Evolutionary conservation across 768 basidiomycete genomes (phyloP), one percentile per base, ranked within the genome.

Genomic region (Hortiboletus campestris): DNA sequence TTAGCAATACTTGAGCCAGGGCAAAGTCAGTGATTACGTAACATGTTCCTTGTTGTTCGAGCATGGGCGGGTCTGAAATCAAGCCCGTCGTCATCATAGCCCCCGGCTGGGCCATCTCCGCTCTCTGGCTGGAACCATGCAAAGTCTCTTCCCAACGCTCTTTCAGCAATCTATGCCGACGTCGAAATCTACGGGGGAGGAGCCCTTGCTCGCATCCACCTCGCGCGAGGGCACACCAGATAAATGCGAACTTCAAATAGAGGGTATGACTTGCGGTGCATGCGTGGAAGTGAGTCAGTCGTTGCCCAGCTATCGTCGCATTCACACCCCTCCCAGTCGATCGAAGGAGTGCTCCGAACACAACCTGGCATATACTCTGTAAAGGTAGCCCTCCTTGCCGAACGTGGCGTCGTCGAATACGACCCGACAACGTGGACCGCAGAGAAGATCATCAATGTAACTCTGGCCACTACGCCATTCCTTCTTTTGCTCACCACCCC

Each of bases 301-400:
- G 3, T 1, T 20, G 20, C 32, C 6, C 46, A 1, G 28, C n/a
- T 16, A 25, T 14, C n/a, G 12, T 17, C 32, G 8, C 6, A 43
- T 35, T 61, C 20, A 59, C 19, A 7, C 16, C 12, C 34, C 32
- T 39, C 17, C 11, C 58, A 92, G 88, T 84, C 89, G 14, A 94
- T 95, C 53, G 94, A 96, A 68, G 84, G 86, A 39, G 88, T 89
- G 78, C 80, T 96, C 20, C 78, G 86, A 65, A 78, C 77, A 17
- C 91, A 95, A 69, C 75, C 84, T n/a, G 97, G 97, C n/a, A 94
- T 99, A 48, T 74, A 85, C 57, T 90, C 88, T 12, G 75, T 97
- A 57, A 93, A 94, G 67, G 94, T 99, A n/a, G 95, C 95, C 22
- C 80, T 99, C n/a, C 81, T 99, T 25, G 93, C 97, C 13, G 96